Percentiles rank a stretch among this genome's conserved stretches.
phyloP scores from a whole-genome alignment of 2,329 filamentous ascomycete genomes.

The Fusarium euwallaceae region DNA sequence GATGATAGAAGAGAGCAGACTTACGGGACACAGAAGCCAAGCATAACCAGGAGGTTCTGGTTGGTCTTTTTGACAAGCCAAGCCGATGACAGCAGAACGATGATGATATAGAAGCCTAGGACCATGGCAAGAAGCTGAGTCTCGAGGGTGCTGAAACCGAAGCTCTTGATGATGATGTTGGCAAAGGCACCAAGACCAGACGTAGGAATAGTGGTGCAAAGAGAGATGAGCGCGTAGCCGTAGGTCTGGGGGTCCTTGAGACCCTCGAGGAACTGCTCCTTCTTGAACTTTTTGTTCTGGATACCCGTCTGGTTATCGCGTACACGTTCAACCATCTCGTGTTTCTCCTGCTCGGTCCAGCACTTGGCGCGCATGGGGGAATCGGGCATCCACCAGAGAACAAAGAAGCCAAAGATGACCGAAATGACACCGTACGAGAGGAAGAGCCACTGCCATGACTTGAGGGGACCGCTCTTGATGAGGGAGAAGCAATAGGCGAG shows the following conservation, averaged over 20 bases:
- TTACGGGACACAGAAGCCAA: conserved; percentile 74
- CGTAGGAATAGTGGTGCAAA: conserved; percentile 80
- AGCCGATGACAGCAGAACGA: conserved; percentile 74
- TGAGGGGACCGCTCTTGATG: conserved; percentile 66
- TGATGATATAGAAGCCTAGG: conserved; percentile 79
- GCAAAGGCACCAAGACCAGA: conserved; percentile 79
- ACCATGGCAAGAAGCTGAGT: conserved; percentile 83
- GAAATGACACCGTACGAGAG: conserved; percentile 74
- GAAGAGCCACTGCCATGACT: conserved; percentile 78
- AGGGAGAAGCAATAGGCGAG: conserved; percentile 73
- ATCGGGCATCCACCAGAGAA: conserved; percentile 74
- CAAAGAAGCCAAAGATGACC: conserved; percentile 73
- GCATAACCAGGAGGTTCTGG: conserved; percentile 78
- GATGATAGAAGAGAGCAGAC: neutral
- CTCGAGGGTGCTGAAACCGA: conserved; percentile 74
- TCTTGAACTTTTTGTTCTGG: conserved; percentile 65
- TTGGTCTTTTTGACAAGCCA: conserved; percentile 76
- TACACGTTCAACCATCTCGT: conserved; percentile 71
- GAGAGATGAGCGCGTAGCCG: conserved; percentile 73
- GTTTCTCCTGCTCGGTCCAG: conserved; percentile 75
- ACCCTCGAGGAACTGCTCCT: conserved; percentile 61
- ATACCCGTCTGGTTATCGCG: conserved; percentile 71
- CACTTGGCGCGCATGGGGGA: conserved; percentile 79
- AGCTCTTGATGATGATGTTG: conserved; percentile 78
- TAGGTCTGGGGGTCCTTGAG: conserved; percentile 75